Evolutionary conservation across 2,329 filamentous ascomycete species (phyloP).

Genomic region (Penicillium polonicum): DNA sequence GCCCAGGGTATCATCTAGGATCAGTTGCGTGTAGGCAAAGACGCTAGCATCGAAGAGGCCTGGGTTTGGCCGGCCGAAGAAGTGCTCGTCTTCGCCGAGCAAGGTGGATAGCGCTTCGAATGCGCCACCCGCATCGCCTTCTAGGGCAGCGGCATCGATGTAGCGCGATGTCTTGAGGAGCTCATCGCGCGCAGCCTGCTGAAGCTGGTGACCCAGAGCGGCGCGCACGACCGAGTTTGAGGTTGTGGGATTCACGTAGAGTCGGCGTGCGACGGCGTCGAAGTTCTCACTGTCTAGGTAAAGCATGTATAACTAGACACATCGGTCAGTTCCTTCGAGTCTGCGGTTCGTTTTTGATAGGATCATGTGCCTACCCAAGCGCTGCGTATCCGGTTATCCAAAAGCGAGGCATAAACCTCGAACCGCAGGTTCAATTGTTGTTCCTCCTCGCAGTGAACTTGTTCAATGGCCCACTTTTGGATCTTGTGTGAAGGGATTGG

Average conservation of each 20-base stretch:
- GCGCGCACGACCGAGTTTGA: slow-evolving; percentile 62
- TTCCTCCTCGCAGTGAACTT: slow-evolving; percentile 46
- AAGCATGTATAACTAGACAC: slow-evolving; percentile 67
- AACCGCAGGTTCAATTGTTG: slow-evolving; percentile 58
- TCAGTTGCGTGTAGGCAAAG: slow-evolving; percentile 83
- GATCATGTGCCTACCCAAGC: slow-evolving; percentile 66
- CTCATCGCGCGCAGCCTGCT: slow-evolving; percentile 70
- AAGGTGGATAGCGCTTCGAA: slow-evolving; percentile 61
- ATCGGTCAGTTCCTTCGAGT: slow-evolving; percentile 3
- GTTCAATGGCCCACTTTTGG: slow-evolving; percentile 64
- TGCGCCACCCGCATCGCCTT: slow-evolving; percentile 61
- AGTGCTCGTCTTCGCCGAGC: slow-evolving; percentile 60
- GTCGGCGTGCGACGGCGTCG: slow-evolving; percentile 60
- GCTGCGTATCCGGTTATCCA: slow-evolving; percentile 74
- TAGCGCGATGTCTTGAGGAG: slow-evolving; percentile 61
- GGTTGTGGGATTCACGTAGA: slow-evolving; percentile 68
- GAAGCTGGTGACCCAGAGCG: slow-evolving; percentile 65
- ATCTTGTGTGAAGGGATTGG: slow-evolving; percentile 66
- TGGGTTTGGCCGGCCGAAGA: slow-evolving; percentile 59
- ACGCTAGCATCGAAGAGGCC: slow-evolving; percentile 82
- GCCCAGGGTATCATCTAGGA: slow-evolving; percentile 63
- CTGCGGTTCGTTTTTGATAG: background rate
- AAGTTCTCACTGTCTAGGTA: slow-evolving; percentile 73
- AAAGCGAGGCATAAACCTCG: slow-evolving; percentile 74
- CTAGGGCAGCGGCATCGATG: slow-evolving; percentile 57